A percentile compares a stretch with the other conserved stretches of the same genome.
Evolutionary conservation across 2,329 filamentous ascomycete genomes (phyloP).

Genomic region (Cucurbitaria berberidis): DNA sequence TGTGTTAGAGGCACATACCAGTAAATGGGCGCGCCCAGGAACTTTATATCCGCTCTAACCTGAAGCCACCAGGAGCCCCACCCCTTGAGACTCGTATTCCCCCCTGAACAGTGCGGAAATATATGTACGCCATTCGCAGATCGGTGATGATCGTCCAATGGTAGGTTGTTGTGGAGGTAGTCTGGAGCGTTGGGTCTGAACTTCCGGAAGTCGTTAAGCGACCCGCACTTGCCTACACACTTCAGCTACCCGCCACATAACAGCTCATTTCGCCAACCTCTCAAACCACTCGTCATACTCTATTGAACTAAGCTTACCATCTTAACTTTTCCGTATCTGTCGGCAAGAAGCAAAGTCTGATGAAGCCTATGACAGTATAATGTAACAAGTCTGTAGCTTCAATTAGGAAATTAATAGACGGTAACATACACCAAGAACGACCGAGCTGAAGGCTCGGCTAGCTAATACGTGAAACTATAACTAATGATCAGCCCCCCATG

Average conservation of each 20-base stretch:
- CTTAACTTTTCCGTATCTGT: not conserved
- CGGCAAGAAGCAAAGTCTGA: not conserved
- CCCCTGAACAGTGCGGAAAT: not conserved
- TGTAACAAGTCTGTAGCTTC: too few relatives aligned
- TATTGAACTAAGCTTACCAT: not conserved
- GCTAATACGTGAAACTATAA: not conserved
- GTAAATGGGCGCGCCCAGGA: not conserved
- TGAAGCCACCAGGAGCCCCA: not conserved
- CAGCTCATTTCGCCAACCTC: not conserved
- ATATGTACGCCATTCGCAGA: not conserved
- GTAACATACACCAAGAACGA: not conserved
- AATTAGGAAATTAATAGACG: too few relatives aligned
- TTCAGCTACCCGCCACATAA: not conserved
- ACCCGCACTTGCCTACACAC: not conserved
- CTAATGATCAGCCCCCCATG: not conserved
- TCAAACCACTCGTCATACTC: not conserved
- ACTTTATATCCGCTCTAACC: not conserved
- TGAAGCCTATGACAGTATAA: not conserved
- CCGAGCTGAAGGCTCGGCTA: not conserved
- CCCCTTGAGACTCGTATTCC: not conserved
- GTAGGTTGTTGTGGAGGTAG: slow-evolving; percentile 3
- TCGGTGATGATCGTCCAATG: slow-evolving; percentile 5
- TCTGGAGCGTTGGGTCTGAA: not conserved
- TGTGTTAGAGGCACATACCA: not conserved
- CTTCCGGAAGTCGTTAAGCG: slow-evolving; percentile 5